A percentile compares a stretch with the other conserved stretches of the same genome.
These are phyloP conservation scores for Penicillium polonicum DNA, from an alignment of 2,329 filamentous ascomycete genomes.

Conservation along the genomic window DNA sequence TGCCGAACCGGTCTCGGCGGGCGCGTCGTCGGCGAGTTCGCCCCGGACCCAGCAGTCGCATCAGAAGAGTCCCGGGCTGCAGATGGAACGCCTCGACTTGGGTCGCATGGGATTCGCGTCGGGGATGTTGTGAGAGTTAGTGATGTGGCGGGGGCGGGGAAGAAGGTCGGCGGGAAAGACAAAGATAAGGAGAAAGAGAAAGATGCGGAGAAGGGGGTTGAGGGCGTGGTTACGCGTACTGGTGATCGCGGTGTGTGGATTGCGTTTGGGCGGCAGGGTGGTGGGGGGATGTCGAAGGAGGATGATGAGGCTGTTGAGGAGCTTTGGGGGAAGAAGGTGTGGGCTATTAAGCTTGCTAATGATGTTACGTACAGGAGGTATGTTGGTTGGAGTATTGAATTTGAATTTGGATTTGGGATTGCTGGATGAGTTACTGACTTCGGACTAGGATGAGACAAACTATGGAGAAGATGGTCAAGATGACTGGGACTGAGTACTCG, in stretches of 20 bases:
- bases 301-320: conserved; percentile 49
- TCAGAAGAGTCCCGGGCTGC: conserved; percentile 39
- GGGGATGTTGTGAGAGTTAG: conserved; percentile 50
- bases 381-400: conserved; percentile 20
- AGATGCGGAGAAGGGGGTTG: conserved; percentile 33
- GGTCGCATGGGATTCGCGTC: conserved; percentile 48
- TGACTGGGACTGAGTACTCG: conserved; percentile 56
- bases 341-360: conserved; percentile 66
- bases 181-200: conserved; percentile 37
- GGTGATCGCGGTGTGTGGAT: conserved; percentile 46
- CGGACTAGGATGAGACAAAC: conserved; percentile 58
- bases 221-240: conserved; percentile 49
- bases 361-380: conserved; percentile 65
- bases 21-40: conserved; percentile 82
- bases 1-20: conserved; percentile 88
- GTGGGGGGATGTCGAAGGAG: conserved; percentile 35
- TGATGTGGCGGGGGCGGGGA: conserved; percentile 31
- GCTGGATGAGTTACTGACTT: conserved; percentile 12
- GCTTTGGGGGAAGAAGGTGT: conserved; percentile 57
- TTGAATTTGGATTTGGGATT: background rate
- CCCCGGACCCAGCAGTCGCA: conserved; percentile 66
- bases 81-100: conserved; percentile 44
- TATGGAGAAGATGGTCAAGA: conserved; percentile 59
- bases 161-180: conserved; percentile 35
- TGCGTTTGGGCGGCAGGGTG: conserved; percentile 44